phyloP scores from a whole-genome alignment of 768 basidiomycete genomes.

The Naganishia vishniacii region DNA sequence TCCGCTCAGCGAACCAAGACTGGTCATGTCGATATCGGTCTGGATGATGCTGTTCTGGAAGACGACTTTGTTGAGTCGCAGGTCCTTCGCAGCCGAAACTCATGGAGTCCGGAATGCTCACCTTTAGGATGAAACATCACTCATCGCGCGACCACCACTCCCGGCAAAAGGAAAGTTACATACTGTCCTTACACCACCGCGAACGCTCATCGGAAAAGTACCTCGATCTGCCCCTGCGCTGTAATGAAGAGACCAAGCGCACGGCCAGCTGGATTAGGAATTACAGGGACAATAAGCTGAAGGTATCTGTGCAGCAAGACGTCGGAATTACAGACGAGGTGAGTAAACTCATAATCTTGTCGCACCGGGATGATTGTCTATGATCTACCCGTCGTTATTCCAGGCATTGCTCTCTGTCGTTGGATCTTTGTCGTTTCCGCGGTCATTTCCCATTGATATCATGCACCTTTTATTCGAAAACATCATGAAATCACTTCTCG shows the following conservation, averaged over 20 bases:
- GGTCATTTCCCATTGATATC: slow-evolving; percentile 54
- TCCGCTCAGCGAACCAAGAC: too few species aligned
- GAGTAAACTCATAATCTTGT: neutral
- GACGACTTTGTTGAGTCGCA: too few species aligned
- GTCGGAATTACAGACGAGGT: neutral
- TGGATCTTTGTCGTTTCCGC: slow-evolving; percentile 46
- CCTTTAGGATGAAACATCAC: too few species aligned
- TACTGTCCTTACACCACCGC: neutral
- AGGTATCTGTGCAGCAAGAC: neutral
- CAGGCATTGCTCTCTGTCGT: slow-evolving; percentile 47
- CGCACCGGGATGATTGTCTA: slow-evolving; percentile 31
- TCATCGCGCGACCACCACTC: too few species aligned
- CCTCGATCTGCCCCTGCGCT: neutral
- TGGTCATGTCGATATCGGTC: too few species aligned
- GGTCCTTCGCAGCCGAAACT: too few species aligned
- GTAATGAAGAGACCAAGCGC: neutral
- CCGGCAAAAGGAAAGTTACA: neutral
- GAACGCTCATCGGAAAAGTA: neutral
- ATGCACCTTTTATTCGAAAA: slow-evolving; percentile 57
- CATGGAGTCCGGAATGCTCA: too few species aligned
- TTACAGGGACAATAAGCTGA: neutral
- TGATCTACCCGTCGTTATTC: too few species aligned
- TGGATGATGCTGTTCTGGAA: too few species aligned
- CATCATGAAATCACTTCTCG: slow-evolving; percentile 51
- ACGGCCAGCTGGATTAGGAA: neutral